Evolutionary conservation across 345 rosid genomes (phyloP), one percentile per base, ranked within the genome.

Genomic region (Orychophragmus violaceus): DNA sequence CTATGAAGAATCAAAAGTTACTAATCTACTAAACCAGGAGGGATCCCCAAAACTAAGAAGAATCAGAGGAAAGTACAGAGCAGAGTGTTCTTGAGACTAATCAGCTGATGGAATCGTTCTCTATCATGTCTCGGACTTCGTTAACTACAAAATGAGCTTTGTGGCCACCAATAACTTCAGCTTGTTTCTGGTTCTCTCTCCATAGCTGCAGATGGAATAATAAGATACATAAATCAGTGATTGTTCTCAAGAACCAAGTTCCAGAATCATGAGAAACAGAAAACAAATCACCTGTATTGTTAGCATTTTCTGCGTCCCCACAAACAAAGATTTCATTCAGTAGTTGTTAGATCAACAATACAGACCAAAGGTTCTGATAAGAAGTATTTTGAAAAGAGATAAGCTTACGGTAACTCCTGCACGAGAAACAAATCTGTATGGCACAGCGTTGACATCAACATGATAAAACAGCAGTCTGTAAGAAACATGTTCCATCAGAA

Each of bases 381-480:
- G 19, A 16, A 42, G 10, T 42, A 42, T 52, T 33, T 24, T 37
- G 9, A 29, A 54, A 17, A 18, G n/a, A 36, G 18, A n/a, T n/a
- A n/a, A n/a, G n/a, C 88, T 89, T 86, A 90, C 98, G 56, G 87
- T 85, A 66, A 90, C 92, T 48, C 91, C 97, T 41, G 97, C 97
- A 62, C 66, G 84, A 54, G 85, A 57, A 22, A 94, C 92, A 66
- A 94, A 83, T 62, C 53, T 85, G 70, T 87, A 88, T 2, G 96
- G 87, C 71, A 90, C 91, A 32, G 81, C 58, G 79, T 94, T 90
- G 71, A 90, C 99, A 80, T 94, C 87, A 24, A 90, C 78, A 52
- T 83, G 71, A 70, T 83, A 87, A 80, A 94, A 88, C 70, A 76
- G 82, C 78, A 94, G 61, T 74, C 97, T 94, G 69, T 55, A 73